Conservation (phyloP, 1,139 yeast genomes). For the Taphrina communis region DNA sequence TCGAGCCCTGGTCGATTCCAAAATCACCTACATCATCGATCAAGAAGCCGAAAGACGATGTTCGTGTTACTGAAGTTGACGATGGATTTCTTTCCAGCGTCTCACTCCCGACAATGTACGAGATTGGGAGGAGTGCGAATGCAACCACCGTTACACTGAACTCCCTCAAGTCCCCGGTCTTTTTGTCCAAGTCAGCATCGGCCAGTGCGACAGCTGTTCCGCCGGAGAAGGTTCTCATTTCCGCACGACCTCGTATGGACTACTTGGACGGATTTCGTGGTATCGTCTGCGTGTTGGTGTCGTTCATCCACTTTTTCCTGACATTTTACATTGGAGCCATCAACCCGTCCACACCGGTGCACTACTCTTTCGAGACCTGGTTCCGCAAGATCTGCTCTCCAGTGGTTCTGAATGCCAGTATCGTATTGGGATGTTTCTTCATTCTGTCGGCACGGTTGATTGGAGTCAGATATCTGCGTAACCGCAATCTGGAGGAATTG, state of each 20-base stretch:
- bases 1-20: slow-evolving; percentile 10
- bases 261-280: slow-evolving; percentile 17
- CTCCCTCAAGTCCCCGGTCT: neutral
- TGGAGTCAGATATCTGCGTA: slow-evolving; percentile 16
- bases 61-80: neutral
- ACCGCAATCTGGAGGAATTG: slow-evolving; percentile 13
- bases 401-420: slow-evolving; percentile 21
- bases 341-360: slow-evolving; percentile 19
- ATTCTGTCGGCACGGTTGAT: slow-evolving; percentile 18
- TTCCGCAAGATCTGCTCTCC: slow-evolving; percentile 15
- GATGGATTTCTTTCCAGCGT: neutral
- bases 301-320: slow-evolving; percentile 15
- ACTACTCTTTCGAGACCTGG: slow-evolving; percentile 12
- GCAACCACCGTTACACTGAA: neutral
- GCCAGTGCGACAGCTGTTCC: neutral
- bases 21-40: neutral
- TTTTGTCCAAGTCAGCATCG: neutral
- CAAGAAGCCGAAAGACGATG: neutral
- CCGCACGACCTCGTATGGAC: slow-evolving; percentile 13
- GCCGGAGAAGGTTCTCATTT: neutral
- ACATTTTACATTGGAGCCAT: slow-evolving; percentile 19
- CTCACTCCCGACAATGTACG: slow-evolving; percentile 14
- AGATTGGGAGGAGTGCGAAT: slow-evolving; percentile 6
- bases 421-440: slow-evolving; percentile 17
- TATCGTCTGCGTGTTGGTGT: slow-evolving; percentile 14